Evolutionary conservation across 108 stramenopile species (phyloP).

Genomic region (Skeletonema costatum): DNA sequence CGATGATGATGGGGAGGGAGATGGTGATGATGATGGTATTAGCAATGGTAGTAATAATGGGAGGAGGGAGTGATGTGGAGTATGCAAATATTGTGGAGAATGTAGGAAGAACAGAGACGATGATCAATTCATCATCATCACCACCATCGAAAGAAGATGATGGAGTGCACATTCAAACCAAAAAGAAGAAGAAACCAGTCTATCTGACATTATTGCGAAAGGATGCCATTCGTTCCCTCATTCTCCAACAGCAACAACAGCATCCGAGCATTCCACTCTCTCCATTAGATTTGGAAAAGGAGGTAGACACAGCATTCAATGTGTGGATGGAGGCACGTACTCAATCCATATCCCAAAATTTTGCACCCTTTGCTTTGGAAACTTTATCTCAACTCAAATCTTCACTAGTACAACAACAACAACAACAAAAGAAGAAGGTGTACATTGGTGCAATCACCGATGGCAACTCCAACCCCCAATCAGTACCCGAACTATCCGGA

Average conservation of each 20-base stretch:
- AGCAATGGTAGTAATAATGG: too few relatives aligned
- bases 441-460: slow-evolving; percentile 87
- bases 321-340: slow-evolving; percentile 72
- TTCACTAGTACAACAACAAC: slow-evolving; percentile 20
- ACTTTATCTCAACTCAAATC: slow-evolving; percentile 39
- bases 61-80: too few relatives aligned
- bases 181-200: slow-evolving; percentile 54
- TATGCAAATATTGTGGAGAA: too few relatives aligned
- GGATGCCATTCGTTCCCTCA: slow-evolving; percentile 67
- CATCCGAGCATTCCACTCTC: not conserved
- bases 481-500: slow-evolving; percentile 36
- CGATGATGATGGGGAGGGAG: not conserved
- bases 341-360: slow-evolving; percentile 61
- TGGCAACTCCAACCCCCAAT: slow-evolving; percentile 81
- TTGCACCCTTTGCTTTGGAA: slow-evolving; percentile 51
- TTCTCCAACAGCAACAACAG: not conserved
- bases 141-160: too few relatives aligned
- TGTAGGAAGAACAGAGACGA: too few relatives aligned
- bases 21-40: too few relatives aligned
- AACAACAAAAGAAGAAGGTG: slow-evolving; percentile 19
- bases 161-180: not conserved
- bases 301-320: slow-evolving; percentile 62
- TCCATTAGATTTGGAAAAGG: slow-evolving; percentile 5
- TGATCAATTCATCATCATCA: too few relatives aligned
- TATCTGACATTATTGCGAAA: slow-evolving; percentile 72